These are phyloP conservation scores for Saposhnikovia divaricata DNA, from an alignment of 129 eudicot species.

Conservation along the genomic window DNA sequence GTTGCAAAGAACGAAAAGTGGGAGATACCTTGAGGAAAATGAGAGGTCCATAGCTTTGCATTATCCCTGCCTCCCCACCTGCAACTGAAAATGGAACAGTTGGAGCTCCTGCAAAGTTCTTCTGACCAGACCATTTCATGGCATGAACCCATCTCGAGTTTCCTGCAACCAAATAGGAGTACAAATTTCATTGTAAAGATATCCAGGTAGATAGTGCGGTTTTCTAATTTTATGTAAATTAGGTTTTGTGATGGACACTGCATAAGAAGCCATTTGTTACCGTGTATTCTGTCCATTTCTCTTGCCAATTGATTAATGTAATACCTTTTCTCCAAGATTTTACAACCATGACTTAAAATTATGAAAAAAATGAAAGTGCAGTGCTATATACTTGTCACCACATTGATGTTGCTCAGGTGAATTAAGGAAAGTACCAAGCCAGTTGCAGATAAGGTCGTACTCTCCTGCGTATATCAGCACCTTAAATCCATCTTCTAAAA, in stretches of 20 bases:
- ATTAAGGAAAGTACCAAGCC: constrained; percentile 57
- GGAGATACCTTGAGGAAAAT: constrained; percentile 53
- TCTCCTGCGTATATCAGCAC: constrained; percentile 84
- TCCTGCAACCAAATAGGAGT: constrained; percentile 28
- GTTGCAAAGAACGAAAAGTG: not conserved
- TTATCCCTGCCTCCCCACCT: constrained; percentile 45
- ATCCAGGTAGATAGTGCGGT: not conserved
- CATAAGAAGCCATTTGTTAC: not conserved
- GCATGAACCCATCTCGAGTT: constrained; percentile 79
- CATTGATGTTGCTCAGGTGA: not conserved
- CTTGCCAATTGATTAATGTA: not conserved
- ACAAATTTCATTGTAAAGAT: not conserved
- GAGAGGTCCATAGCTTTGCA: constrained; percentile 60
- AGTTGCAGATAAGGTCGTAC: constrained; percentile 91
- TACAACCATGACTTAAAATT: not conserved
- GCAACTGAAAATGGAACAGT: constrained; percentile 47
- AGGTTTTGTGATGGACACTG: not conserved
- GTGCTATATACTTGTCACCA: not conserved
- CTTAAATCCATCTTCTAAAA: constrained; percentile 64
- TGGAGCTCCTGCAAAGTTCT: constrained; percentile 41
- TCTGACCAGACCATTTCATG: constrained; percentile 78
- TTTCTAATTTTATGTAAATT: too few species aligned
- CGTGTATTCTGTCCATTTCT: not conserved
- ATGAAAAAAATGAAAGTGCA: not conserved
- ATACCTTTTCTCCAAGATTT: not conserved